Base-by-base conservation (phyloP, 371 early-diverging fungal species). In the Apophysomyces ossiformis region DNA sequence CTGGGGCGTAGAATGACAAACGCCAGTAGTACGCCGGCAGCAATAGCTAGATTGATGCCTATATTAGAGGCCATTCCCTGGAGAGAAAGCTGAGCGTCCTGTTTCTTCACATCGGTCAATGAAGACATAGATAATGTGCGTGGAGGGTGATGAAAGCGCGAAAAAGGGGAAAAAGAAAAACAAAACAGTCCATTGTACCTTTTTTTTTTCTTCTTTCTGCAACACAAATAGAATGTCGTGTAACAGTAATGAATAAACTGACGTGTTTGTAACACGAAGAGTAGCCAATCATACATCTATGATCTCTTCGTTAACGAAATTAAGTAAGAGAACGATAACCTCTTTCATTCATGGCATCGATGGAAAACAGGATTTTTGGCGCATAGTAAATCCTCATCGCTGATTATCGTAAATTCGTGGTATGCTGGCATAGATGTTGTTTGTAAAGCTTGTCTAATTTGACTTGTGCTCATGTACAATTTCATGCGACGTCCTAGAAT, bases 1-100 rank as follows among this genome's bases (percentile, higher is more conserved):
- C 71, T 85, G 38, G 86, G 86, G 37, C 86, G 71, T 12, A 86
- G 67, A 58, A 80, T 64, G 60, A 67, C 75, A 60, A 80, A 80
- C 15, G 75, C 67, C 37, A 79, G 60, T 37, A 84, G 73, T 12
- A 82, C 78, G 13, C 70, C 83, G 7, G 83, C 74, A 13, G 84
- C 76, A 35, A 83, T 61, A 38, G 76, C 82, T 32, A 76, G 64
- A 57, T 86, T 50, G 21, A 80, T 84, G 46, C 76, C 84, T 26
- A 84, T 64, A 58, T 83, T 78, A 38, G 77, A 73, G 13, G 73
- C 84, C 66, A 84, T 76, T 37, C 83, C 84, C 5, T 66, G 69
- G 6, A 79, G 58, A 15, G 76, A 65, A 38, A 76, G 58, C 35
- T 68, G 54, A 50, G 54, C 54, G 21, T 50, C 54, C 9, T 50